Base-by-base conservation (phyloP, 2,329 filamentous ascomycete species). In the Penicillium sp. region DNA sequence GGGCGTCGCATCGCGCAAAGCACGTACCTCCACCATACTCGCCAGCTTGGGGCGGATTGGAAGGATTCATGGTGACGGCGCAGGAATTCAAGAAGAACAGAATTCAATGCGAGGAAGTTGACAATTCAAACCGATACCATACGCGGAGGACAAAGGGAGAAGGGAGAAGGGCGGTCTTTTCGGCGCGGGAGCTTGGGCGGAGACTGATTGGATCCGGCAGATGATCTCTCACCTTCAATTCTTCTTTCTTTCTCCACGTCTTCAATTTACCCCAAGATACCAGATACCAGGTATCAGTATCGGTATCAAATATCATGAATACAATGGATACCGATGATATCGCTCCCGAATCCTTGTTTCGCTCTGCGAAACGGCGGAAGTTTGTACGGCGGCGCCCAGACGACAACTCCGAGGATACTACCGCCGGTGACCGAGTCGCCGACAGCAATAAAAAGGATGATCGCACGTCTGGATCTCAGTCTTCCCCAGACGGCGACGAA, bases 341-440 rank as follows among this genome's bases (percentile, higher is more conserved):
- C 33, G 31, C 50, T 0, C 52, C 66, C 4, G 66, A 69, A 37
- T 58, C 72, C 6, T 53, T 75, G 10, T 78, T 79, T 55, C 70
- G 77, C 28, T 69, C 76, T 13, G 69, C 69, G 6, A 81, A 80
- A 65, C 72, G 73, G 47, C 70, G 76, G 52, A 80, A 78, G 58
- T 73, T 77, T 46, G 67, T 75, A 54, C 75, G 77, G 47, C 75
- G 73, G 55, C 72, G 76, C 44, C 62, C 49, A 4, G 55, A 62
- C 31, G 45, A 56, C 43, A 51, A 56, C 12, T 46, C 53, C 29
- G 60, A 62, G 35, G 59, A 64, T 15, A 42, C 47, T n/a, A 39
- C 49, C 32, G 38, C 42, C 9, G 23, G 27, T 23, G 50, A 53
- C 7, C 48, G 49, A 42, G 39, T 38, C 25, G 37, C 49, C 33